Conservation (phyloP, 495 filamentous ascomycete species). For the Penicillium canariense region DNA sequence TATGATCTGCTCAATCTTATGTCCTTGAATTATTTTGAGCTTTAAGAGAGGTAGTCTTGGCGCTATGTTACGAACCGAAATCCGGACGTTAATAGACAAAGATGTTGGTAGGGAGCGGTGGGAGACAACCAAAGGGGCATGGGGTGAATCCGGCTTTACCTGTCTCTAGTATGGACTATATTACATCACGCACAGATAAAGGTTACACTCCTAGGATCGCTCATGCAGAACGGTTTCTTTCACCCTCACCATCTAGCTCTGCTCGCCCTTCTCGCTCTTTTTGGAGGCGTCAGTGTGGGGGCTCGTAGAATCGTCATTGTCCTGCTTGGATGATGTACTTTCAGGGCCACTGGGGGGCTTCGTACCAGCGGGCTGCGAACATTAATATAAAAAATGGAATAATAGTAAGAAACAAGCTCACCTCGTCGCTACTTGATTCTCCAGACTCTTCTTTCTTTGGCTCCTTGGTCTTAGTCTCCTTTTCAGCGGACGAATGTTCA, state of each 20-base stretch:
- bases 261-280: neutral
- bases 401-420: neutral
- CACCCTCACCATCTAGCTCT: neutral
- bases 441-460: neutral
- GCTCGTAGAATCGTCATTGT: neutral
- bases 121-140: too few species aligned
- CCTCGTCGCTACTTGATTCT: slow-evolving; percentile 7
- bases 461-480: slow-evolving; percentile 5
- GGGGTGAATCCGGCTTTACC: too few species aligned
- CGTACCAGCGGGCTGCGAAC: neutral
- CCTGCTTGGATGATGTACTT: neutral
- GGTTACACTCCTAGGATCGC: neutral
- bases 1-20: too few species aligned
- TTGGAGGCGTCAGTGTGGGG: neutral
- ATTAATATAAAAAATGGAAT: neutral
- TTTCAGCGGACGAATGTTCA: neutral
- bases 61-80: too few species aligned
- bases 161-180: too few species aligned
- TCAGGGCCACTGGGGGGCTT: neutral
- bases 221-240: neutral
- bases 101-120: too few species aligned
- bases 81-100: too few species aligned
- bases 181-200: too few species aligned
- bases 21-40: too few species aligned
- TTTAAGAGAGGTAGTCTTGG: too few species aligned